Evolutionary conservation across 108 stramenopile genomes (phyloP).

Genomic region (Schizochytrium sp.): DNA sequence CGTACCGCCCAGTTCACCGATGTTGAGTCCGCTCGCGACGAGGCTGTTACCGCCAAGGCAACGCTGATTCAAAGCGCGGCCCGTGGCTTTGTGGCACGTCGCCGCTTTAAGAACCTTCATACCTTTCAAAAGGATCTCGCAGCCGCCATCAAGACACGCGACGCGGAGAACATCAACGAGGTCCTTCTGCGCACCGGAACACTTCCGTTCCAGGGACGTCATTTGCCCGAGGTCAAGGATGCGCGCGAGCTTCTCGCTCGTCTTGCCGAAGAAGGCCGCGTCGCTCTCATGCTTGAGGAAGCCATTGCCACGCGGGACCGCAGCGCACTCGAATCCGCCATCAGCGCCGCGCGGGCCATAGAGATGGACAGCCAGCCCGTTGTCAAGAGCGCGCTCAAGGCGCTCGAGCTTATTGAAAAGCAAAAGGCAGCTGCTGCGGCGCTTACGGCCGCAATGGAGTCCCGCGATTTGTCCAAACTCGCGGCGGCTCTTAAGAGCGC

Average conservation of each 20-base stretch:
- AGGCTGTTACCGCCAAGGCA: conserved; percentile 23
- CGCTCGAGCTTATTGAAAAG: conserved; percentile 28
- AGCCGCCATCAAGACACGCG: conserved; percentile 34
- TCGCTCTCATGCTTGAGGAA: conserved; percentile 14
- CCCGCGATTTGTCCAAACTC: conserved; percentile 34
- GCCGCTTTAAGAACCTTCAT: not conserved
- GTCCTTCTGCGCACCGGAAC: conserved; percentile 17
- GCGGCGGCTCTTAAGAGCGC: conserved; percentile 27
- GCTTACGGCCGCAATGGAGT: conserved; percentile 18
- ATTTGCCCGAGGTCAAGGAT: conserved; percentile 28
- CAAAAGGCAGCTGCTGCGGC: conserved; percentile 29
- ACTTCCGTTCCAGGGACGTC: conserved; percentile 31
- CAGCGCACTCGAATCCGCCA: conserved; percentile 20
- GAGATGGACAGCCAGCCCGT: not conserved
- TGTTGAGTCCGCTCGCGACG: conserved; percentile 46
- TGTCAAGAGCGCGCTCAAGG: not conserved
- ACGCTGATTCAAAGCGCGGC: not conserved
- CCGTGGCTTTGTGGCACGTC: conserved; percentile 19
- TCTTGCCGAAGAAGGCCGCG: conserved; percentile 31
- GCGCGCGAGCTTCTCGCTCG: conserved; percentile 27
- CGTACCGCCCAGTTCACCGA: conserved; percentile 36
- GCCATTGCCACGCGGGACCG: conserved; percentile 32
- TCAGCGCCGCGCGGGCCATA: conserved; percentile 26
- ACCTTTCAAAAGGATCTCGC: conserved; percentile 25
- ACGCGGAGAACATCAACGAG: not conserved